Percentiles rank a stretch among this genome's conserved stretches.
These are phyloP conservation scores for Sesbania bispinosa DNA, from an alignment of 306 rosid species.

Conservation along the genomic window DNA sequence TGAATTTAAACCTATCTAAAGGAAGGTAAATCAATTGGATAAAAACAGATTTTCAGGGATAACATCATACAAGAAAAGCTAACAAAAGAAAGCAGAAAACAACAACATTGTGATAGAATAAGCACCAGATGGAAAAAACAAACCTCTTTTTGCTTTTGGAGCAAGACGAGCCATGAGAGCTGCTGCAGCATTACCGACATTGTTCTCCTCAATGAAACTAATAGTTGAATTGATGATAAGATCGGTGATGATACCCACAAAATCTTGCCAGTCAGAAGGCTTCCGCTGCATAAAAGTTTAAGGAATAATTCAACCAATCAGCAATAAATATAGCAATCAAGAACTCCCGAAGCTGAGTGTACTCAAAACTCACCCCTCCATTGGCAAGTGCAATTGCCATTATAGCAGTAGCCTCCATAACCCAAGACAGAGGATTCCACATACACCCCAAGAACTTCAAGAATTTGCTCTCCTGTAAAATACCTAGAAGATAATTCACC, in stretches of 20 bases:
- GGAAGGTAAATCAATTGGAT: not conserved
- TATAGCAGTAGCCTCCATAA: not conserved
- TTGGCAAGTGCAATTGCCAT: not conserved
- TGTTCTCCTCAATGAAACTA: conserved; percentile 51
- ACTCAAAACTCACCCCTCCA: not conserved
- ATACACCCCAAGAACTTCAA: not conserved
- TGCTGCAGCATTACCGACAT: conserved; percentile 52
- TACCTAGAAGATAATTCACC: too few relatives aligned
- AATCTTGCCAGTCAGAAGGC: too few relatives aligned
- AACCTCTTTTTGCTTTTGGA: conserved; percentile 97
- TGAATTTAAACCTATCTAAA: conserved; percentile 4
- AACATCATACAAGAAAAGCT: not conserved
- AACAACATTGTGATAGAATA: not conserved
- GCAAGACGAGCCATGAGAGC: conserved; percentile 26
- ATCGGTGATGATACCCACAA: conserved; percentile 29
- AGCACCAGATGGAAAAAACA: conserved; percentile 22
- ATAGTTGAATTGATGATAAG: conserved; percentile 44
- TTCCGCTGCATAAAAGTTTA: too few relatives aligned
- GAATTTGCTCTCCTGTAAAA: too few relatives aligned
- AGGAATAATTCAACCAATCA: too few relatives aligned
- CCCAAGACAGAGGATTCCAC: too few relatives aligned
- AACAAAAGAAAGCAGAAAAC: conserved; percentile 11
- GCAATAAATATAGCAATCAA: not conserved
- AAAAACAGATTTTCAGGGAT: not conserved
- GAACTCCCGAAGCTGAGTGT: too few relatives aligned